Conservation (phyloP, 139 green algal species). For the Desmodesmus armatus region DNA sequence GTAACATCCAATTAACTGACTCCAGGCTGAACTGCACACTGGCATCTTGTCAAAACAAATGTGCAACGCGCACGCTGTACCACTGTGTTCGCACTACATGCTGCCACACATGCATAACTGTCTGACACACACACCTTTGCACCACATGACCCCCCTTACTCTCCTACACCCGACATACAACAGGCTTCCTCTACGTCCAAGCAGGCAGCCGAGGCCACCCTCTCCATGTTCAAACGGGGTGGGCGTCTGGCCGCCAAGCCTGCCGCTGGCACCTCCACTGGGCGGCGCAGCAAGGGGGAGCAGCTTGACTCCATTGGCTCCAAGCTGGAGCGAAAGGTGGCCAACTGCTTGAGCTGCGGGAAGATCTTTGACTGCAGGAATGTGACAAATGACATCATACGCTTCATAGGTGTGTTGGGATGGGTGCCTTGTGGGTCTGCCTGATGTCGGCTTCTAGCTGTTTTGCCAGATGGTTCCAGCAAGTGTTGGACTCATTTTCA, state of each 20-base stretch:
- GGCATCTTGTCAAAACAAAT: too few species aligned
- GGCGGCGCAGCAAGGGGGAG: too few species aligned
- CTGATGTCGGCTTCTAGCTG: constrained; percentile 1
- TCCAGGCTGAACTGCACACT: too few species aligned
- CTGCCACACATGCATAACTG: too few species aligned
- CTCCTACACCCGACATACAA: too few species aligned
- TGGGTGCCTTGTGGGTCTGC: not conserved
- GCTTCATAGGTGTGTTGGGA: constrained; percentile 68
- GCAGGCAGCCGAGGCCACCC: constrained; percentile 6
- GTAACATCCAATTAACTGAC: too few species aligned
- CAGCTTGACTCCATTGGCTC: not conserved
- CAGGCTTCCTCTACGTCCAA: too few species aligned
- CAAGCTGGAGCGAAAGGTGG: constrained; percentile 57
- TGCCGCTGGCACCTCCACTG: too few species aligned
- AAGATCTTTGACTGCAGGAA: constrained; percentile 87
- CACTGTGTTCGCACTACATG: too few species aligned
- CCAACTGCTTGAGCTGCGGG: constrained; percentile 89
- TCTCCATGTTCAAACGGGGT: constrained; percentile 62
- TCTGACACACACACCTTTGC: too few species aligned
- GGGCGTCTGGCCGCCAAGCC: constrained; percentile 6
- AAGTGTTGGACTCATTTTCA: not conserved
- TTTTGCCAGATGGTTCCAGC: not conserved
- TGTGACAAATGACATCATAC: constrained; percentile 60
- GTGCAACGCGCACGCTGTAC: too few species aligned
- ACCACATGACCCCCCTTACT: too few species aligned